These are phyloP conservation scores for Alternaria sp. DNA, from an alignment of 2,329 filamentous ascomycete species.

Conservation along the genomic window DNA sequence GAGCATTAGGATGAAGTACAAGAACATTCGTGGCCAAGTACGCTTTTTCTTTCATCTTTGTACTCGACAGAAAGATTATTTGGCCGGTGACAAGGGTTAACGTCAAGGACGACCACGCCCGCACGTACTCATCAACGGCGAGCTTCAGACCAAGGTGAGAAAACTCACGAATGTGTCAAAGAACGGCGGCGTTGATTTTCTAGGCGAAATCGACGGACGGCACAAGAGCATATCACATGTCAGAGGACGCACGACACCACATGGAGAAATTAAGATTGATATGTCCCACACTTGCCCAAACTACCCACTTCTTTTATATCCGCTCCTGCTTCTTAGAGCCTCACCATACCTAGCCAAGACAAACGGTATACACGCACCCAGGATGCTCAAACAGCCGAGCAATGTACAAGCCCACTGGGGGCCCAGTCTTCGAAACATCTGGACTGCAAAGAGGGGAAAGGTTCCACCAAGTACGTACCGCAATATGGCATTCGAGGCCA, in stretches of 20 bases:
- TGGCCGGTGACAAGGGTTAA: too few relatives aligned
- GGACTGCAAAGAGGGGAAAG: conserved; percentile 70
- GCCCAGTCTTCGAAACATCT: conserved; percentile 41
- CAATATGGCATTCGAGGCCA: conserved; percentile 67
- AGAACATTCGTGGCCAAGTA: conserved; percentile 31
- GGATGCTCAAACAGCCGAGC: conserved; percentile 17
- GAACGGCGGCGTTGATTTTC: too few relatives aligned
- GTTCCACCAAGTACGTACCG: conserved; percentile 65
- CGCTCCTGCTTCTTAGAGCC: conserved; percentile 22
- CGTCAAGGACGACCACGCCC: too few relatives aligned
- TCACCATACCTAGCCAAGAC: conserved; percentile 26
- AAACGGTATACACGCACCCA: conserved; percentile 19
- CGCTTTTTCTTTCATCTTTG: too few relatives aligned
- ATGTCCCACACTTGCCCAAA: not conserved
- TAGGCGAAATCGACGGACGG: too few relatives aligned
- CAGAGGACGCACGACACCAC: not conserved
- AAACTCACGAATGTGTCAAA: too few relatives aligned
- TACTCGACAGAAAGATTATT: too few relatives aligned
- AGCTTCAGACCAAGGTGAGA: too few relatives aligned
- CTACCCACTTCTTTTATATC: conserved; percentile 15
- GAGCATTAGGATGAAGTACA: too few relatives aligned
- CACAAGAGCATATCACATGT: too few relatives aligned
- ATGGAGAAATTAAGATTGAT: not conserved
- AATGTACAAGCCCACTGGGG: conserved; percentile 22
- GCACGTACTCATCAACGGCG: too few relatives aligned